Evolutionary conservation across 352 stramenopile genomes (phyloP), one percentile per base, ranked within the genome.

Genomic region (Pythium brassicae): DNA sequence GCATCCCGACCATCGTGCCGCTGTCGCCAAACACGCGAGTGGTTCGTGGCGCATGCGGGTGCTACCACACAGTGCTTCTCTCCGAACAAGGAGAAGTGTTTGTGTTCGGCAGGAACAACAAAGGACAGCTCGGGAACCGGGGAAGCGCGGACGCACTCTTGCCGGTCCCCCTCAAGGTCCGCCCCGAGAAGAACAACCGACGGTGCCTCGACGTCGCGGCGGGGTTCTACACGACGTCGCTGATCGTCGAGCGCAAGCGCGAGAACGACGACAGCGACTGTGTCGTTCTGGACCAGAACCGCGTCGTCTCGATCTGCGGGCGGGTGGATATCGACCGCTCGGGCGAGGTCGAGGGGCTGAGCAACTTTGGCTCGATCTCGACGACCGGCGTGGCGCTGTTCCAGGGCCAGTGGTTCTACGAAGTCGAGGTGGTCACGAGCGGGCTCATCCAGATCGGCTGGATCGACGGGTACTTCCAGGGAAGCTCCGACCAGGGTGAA

Each of bases 371-470:
- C 0, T 93, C 86, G 0, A 85, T 96, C 37, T 89, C 80, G 6
- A 93, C 85, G 1, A 60, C 83, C 12, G 83, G 86, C 4, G 75
- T 94, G 19, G 76, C 78, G 1, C 59, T 96, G 0, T 88, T 89
- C 42, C 55, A 63, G 50, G 90, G 90, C 0, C 96, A 95, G 53
- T 98, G 92, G 92, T 98, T 97, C 63, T 98, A 98, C 54, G 92
- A 98, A 66, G 86, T 97, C 32, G 82, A 95, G 51, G 74, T 98
- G 2, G 76, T 96, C 23, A 95, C 85, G 9, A 92, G 83, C 42
- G 91, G 92, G 12, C 69, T 97, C 47, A 96, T 97, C 61, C 92
- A 98, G 66, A 87, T 98, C 25, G 92, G 92, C 9, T 98, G 91
- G 91, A 95, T 93, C 29, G 90, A 97, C 61, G 74, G 76, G 19